Evolutionary conservation across 2,329 filamentous ascomycete genomes (phyloP).

Genomic region (Aspergillus brunneoviolaceus): DNA sequence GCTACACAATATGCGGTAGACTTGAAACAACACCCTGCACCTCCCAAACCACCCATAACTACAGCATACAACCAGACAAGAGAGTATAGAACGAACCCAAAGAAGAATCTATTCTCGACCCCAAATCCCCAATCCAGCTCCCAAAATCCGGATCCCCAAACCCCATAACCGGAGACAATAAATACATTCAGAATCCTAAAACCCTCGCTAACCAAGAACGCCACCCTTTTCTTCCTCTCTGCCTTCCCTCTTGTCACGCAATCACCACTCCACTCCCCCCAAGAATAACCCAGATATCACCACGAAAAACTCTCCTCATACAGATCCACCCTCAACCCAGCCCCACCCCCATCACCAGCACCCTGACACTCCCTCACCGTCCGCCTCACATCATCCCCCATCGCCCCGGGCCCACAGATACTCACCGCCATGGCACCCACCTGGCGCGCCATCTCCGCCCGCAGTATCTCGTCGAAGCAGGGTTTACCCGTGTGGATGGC

Average conservation of each 20-base stretch:
- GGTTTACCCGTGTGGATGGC: conserved; percentile 29
- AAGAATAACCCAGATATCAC: conserved; percentile 15
- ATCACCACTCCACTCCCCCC: no score
- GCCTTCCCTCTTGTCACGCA: no score
- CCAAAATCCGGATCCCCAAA: no score
- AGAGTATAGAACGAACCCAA: background rate
- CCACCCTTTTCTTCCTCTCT: no score
- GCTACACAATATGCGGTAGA: no score
- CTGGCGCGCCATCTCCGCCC: conserved; percentile 28
- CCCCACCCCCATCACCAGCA: conserved; percentile 2
- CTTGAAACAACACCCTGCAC: no score
- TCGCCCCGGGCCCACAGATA: conserved; percentile 38
- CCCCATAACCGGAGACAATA: no score
- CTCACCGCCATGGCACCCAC: conserved; percentile 39
- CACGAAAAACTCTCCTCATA: conserved; percentile 41
- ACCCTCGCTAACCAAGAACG: background rate
- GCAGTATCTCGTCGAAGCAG: conserved; percentile 25
- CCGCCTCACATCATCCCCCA: conserved; percentile 39
- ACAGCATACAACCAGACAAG: no score
- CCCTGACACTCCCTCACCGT: conserved; percentile 30
- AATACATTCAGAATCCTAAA: background rate
- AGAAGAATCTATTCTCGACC: background rate
- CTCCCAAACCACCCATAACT: no score
- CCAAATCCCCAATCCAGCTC: no score
- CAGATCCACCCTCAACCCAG: conserved; percentile 28